Percentiles rank a stretch among this genome's conserved stretches.
phyloP scores from a whole-genome alignment of 208 protist species.

The Trypanosoma rangeli region DNA sequence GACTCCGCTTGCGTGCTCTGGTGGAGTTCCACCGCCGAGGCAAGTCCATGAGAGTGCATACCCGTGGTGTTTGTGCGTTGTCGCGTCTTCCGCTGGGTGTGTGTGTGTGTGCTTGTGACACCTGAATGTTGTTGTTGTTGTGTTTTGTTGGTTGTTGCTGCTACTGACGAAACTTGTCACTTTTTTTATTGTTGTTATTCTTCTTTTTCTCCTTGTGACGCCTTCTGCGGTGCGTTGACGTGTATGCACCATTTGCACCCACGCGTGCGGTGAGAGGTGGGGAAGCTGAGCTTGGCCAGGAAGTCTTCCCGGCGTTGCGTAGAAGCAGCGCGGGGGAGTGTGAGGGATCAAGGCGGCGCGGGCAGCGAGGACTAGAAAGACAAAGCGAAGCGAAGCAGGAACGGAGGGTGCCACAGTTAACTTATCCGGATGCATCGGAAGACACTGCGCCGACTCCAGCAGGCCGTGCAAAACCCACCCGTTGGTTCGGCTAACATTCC shows the following conservation, averaged over 20 bases:
- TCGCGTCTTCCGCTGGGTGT: no score
- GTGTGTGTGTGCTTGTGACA: no score
- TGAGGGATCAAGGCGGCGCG: neutral
- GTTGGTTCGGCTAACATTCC: conserved; percentile 35
- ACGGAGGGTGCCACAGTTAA: neutral
- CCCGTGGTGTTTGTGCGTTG: no score
- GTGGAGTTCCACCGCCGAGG: no score
- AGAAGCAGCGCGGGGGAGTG: neutral
- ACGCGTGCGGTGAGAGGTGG: neutral
- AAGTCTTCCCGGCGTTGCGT: neutral
- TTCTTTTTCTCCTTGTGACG: no score
- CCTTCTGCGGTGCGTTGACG: no score
- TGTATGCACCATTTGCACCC: neutral
- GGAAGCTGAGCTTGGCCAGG: neutral
- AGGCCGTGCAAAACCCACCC: conserved; percentile 24
- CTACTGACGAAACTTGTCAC: no score
- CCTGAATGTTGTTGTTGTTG: no score
- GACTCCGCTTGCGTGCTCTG: no score
- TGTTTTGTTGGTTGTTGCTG: no score
- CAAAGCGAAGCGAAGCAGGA: neutral
- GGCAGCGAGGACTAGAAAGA: neutral
- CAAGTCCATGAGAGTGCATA: no score
- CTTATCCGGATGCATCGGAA: conserved; percentile 15
- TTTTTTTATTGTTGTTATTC: no score
- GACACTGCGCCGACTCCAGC: conserved; percentile 24